Evolutionary conservation across 73 alveolate genomes (phyloP).

Genomic region (Paramecium bursaria): DNA sequence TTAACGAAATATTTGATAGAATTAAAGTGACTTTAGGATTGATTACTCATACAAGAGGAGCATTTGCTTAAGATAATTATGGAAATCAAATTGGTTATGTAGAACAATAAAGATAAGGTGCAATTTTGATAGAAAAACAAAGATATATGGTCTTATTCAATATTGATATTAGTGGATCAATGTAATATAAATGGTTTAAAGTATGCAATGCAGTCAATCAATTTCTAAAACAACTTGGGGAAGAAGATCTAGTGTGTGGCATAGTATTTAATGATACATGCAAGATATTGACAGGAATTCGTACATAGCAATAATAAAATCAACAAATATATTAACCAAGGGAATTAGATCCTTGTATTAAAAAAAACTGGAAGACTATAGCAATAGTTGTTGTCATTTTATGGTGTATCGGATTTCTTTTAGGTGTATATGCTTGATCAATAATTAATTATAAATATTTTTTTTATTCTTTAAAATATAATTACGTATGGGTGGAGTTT

Average conservation of each 20-base stretch:
- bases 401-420: too few species aligned
- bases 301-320: too few species aligned
- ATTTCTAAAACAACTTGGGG: background rate
- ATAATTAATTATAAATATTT: too few species aligned
- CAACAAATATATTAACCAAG: too few species aligned
- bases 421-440: too few species aligned
- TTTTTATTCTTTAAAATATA: too few species aligned
- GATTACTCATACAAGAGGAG: background rate
- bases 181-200: slow-evolving; percentile 7
- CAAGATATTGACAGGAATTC: too few species aligned
- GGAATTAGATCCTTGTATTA: too few species aligned
- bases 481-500: too few species aligned
- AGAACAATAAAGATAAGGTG: background rate
- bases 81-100: background rate
- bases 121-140: background rate
- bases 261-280: background rate
- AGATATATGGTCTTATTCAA: slow-evolving; percentile 1
- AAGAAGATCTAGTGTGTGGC: background rate
- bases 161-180: slow-evolving; percentile 50
- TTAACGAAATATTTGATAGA: background rate
- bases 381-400: too few species aligned
- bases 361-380: too few species aligned
- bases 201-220: background rate
- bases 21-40: slow-evolving; percentile 4
- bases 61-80: background rate